A percentile compares a stretch with the other conserved stretches of the same genome.
Evolutionary conservation across 139 green algal genomes (phyloP).

Genomic region (Eudorina sp.): DNA sequence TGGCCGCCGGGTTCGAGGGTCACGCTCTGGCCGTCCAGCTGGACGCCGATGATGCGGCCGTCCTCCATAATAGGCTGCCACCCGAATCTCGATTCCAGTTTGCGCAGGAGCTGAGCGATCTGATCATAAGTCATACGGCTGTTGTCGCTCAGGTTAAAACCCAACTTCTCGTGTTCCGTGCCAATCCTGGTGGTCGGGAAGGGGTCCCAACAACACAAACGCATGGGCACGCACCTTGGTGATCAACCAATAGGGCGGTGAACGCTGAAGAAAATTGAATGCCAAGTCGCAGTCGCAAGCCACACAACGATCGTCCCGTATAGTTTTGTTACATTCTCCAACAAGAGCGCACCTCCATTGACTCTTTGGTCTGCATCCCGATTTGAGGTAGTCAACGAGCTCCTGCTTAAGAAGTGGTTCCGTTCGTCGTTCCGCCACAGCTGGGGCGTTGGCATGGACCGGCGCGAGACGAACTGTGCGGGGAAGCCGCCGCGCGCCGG

Average conservation of each 20-base stretch:
- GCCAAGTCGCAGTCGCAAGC: no score
- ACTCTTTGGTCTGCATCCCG: slow-evolving; percentile 86
- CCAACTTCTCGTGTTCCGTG: slow-evolving; percentile 99
- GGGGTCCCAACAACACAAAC: no score
- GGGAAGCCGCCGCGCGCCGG: background rate
- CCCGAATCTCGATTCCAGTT: slow-evolving; percentile 82
- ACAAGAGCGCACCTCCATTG: slow-evolving; percentile 80
- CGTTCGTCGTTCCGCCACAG: slow-evolving; percentile 32
- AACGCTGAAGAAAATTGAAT: no score
- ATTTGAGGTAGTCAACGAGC: slow-evolving; percentile 82
- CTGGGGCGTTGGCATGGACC: slow-evolving; percentile 51
- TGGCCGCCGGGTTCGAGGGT: slow-evolving; percentile 98
- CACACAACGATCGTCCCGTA: background rate
- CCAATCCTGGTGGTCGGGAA: no score
- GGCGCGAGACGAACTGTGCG: slow-evolving; percentile 9
- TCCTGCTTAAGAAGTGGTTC: slow-evolving; percentile 79
- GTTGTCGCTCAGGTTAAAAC: slow-evolving; percentile 81
- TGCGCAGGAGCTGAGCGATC: slow-evolving; percentile 85
- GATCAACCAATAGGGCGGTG: no score
- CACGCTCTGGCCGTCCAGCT: slow-evolving; percentile 89
- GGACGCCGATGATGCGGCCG: slow-evolving; percentile 92
- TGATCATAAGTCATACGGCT: slow-evolving; percentile 82
- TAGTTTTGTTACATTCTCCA: no score
- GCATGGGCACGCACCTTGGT: no score
- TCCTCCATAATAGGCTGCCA: slow-evolving; percentile 95